A percentile compares a stretch with the other conserved stretches of the same genome.
These are phyloP conservation scores for Fusarium tupiense DNA, from an alignment of 2,329 filamentous ascomycete species.

Conservation along the genomic window DNA sequence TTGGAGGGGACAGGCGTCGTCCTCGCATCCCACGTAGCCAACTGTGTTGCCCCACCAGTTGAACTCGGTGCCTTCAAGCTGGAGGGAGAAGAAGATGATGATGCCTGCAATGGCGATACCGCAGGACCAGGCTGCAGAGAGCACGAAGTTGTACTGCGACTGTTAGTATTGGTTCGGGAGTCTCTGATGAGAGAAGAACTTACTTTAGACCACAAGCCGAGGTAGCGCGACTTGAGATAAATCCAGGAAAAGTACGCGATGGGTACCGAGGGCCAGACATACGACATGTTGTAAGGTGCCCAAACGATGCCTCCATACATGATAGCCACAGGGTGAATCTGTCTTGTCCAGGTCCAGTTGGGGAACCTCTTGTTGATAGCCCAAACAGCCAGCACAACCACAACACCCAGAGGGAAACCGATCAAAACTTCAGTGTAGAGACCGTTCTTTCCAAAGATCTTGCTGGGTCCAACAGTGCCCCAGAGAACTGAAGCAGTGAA, in stretches of 20 bases:
- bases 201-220: constrained; percentile 63
- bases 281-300: constrained; percentile 62
- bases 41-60: constrained; percentile 62
- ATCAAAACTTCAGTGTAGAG: constrained; percentile 59
- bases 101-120: constrained; percentile 62
- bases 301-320: constrained; percentile 58
- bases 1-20: constrained; percentile 51
- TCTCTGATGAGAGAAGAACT: background rate
- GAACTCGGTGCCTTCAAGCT: constrained; percentile 55
- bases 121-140: constrained; percentile 61
- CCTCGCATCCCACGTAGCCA: constrained; percentile 55
- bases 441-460: constrained; percentile 60
- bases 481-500: constrained; percentile 66
- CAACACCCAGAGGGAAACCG: constrained; percentile 61
- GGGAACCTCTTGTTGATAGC: constrained; percentile 53
- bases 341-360: constrained; percentile 52
- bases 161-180: constrained; percentile 1
- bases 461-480: constrained; percentile 62
- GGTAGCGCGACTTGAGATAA: constrained; percentile 59
- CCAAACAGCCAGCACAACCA: constrained; percentile 56
- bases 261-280: constrained; percentile 62
- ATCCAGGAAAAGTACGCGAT: constrained; percentile 64
- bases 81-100: constrained; percentile 63
- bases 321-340: constrained; percentile 60
- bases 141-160: constrained; percentile 61